Evolutionary conservation across 306 rosid genomes (phyloP), one percentile per base, ranked within the genome.

Genomic region (Fragaria ananassa): DNA sequence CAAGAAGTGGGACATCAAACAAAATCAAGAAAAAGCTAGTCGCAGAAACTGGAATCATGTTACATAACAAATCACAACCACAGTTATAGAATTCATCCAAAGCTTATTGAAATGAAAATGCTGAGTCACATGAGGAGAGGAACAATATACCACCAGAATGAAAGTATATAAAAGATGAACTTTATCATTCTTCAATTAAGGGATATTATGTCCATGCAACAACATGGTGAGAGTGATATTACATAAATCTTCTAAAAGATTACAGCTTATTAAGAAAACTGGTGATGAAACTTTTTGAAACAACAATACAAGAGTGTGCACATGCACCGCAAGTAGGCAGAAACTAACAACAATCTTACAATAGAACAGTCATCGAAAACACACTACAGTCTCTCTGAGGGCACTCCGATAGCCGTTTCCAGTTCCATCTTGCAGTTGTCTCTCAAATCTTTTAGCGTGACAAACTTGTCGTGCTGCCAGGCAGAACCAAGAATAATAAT

Each of bases 341-440:
- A 50, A 42, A 81, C 79, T 57, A 44, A 62, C 50, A 80, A 82
- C 75, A 81, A 85, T 37, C 85, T 89, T 81, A 82, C 83, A 78
- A 77, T 49, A 72, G 29, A 66, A 70, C 69, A 70, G 47, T 74
- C 56, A 57, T 61, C 35, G 18, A 39, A 84, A 35, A 51, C 69
- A 54, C 39, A 41, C 83, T 90, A 90, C 12, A 72, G 87, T 76
- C 82, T 82, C 75, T 85, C 89, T 50, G 70, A 70, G 67, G 82
- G 82, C 84, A 54, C 76, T 76, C 75, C 86, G 35, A 85, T 78
- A 57, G 81, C 76, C 79, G 39, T 82, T 83, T 83, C 97, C 72
- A 92, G 85, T 71, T 86, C 91, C 62, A 46, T 82, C 88, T 90
- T 92, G 97, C 96, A 95, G 77, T 71, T 80, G 81, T 92, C 96